Conservation (phyloP, 208 protist species). For the Trichomonas gallinae region DNA sequence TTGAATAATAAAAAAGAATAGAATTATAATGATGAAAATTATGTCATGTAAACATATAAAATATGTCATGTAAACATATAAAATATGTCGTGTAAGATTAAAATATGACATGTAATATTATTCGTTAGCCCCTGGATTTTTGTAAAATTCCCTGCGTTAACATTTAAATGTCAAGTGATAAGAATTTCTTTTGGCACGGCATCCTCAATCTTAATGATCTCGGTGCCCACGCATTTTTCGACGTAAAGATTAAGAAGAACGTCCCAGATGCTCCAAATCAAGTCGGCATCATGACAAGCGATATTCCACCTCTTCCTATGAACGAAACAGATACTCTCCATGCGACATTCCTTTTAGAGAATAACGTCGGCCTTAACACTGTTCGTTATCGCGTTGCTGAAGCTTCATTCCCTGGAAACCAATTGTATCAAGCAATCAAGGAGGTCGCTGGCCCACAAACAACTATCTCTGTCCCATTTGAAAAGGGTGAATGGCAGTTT, state of each 20-base stretch:
- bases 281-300: background rate
- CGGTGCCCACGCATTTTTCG: background rate
- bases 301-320: constrained; percentile 1
- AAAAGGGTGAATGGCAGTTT: constrained; percentile 19
- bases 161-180: background rate
- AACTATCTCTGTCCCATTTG: background rate
- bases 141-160: background rate
- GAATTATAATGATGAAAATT: too few relatives aligned
- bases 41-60: too few relatives aligned
- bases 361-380: constrained; percentile 9
- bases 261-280: constrained; percentile 18
- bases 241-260: constrained; percentile 24
- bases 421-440: background rate
- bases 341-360: background rate
- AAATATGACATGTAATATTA: too few relatives aligned
- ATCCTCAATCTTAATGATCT: background rate
- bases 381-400: constrained; percentile 14
- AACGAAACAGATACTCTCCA: background rate
- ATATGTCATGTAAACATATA: too few relatives aligned
- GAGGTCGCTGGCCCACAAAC: background rate
- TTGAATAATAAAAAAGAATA: too few relatives aligned
- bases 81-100: too few relatives aligned
- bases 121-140: too few relatives aligned
- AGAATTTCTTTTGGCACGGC: constrained; percentile 18
- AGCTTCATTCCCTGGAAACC: background rate